Conservation (phyloP, 495 filamentous ascomycete genomes). For the Tricharina praecox region DNA sequence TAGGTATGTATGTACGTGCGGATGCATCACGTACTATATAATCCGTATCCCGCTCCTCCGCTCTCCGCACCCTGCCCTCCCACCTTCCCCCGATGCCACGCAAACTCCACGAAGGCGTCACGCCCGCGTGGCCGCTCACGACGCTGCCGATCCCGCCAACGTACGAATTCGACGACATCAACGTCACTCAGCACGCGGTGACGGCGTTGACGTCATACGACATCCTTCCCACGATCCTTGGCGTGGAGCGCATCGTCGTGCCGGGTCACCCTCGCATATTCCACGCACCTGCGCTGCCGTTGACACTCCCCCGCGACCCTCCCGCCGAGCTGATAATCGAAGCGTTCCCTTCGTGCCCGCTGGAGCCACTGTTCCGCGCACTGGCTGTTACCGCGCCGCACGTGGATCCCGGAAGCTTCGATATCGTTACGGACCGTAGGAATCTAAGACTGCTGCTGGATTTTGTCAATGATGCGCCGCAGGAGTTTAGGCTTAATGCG, state of each 20-base stretch:
- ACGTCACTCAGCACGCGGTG: not conserved
- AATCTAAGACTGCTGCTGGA: slow-evolving; percentile 38
- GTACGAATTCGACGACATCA: not conserved
- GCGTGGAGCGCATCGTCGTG: slow-evolving; percentile 27
- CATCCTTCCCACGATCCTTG: slow-evolving; percentile 27
- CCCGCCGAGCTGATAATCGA: too few species aligned
- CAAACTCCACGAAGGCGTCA: not conserved
- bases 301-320: slow-evolving; percentile 21
- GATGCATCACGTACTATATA: too few species aligned
- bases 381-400: slow-evolving; percentile 31
- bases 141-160: not conserved
- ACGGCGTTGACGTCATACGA: slow-evolving; percentile 31
- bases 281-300: slow-evolving; percentile 26
- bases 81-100: too few species aligned
- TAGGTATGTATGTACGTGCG: too few species aligned
- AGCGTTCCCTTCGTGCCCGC: slow-evolving; percentile 31
- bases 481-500: slow-evolving; percentile 12
- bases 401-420: slow-evolving; percentile 30
- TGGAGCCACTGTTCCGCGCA: slow-evolving; percentile 38
- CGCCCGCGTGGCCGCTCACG: not conserved
- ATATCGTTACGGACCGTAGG: slow-evolving; percentile 37
- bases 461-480: slow-evolving; percentile 19
- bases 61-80: too few species aligned
- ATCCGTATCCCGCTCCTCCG: too few species aligned
- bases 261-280: slow-evolving; percentile 21